A percentile compares a stretch with the other conserved stretches of the same genome.
Evolutionary conservation across 306 rosid genomes (phyloP).

Genomic region (Quercus wislizeni): DNA sequence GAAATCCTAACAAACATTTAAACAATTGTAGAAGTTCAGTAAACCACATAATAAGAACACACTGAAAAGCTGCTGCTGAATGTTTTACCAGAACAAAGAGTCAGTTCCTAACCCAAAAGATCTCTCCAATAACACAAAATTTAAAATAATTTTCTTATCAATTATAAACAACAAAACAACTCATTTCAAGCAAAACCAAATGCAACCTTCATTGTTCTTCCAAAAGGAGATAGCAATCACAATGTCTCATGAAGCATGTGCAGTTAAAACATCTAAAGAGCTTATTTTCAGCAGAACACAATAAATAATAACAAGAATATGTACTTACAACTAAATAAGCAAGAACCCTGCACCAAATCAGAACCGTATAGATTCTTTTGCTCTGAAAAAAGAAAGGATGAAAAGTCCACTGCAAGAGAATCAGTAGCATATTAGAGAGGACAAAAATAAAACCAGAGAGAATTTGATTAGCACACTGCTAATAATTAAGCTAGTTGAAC

Average conservation of each 20-base stretch:
- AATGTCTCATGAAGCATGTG: neutral
- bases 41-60: neutral
- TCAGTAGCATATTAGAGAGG: neutral
- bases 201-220: neutral
- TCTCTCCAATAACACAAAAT: neutral
- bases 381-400: conserved; percentile 49
- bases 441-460: neutral
- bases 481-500: too few species aligned
- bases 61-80: neutral
- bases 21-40: neutral
- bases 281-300: neutral
- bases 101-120: neutral
- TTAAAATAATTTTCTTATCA: neutral
- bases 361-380: conserved; percentile 50
- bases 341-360: conserved; percentile 56
- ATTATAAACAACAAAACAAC: neutral
- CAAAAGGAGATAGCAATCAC: neutral
- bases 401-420: conserved; percentile 55
- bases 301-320: neutral
- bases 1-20: neutral
- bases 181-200: neutral
- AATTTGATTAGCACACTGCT: neutral
- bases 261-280: neutral
- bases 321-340: conserved; percentile 49
- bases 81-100: neutral